Base-by-base conservation (phyloP, 176 grass and related monocot genomes). In the Poa annua region DNA sequence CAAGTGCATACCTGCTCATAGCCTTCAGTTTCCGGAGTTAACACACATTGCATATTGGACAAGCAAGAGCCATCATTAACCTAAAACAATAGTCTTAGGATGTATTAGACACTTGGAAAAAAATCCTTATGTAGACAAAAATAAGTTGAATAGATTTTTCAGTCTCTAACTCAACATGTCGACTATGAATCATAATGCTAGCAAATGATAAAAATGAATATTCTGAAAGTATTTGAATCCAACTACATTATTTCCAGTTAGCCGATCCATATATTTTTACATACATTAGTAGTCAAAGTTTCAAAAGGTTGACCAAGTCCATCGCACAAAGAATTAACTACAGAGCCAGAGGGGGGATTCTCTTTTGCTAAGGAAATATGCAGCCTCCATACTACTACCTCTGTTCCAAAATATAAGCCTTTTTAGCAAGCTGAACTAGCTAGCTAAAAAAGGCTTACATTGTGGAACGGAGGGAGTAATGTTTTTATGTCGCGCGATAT, bases 41-140 rank as follows among this genome's bases (percentile, higher is more conserved):
- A 88, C 39, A 98, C 92, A 75, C 96, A 95, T 91, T 98, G 96
- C 96, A 98, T 95, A 86, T 90, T 98, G 86, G 91, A 98, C 71
- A 98, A 85, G 85, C 96, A 98, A 55, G 96, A 98, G 26, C 96
- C 96, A 88, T 98, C 96, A 85, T 98, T 98, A 45, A 98, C 85
- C 96, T 98, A 86, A 68, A 88, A 88, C 19, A 84, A 82, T 73
- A 12, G 15, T 84, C 67, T 81, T 7, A 62, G 22, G 62, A 69
- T 49, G 9, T 35, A 56, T 72, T 66, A 80, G 50, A 76, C 32
- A 38, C 41, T 62, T 70, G 6, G 80, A 78, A 5, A 21, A 86
- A 42, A 62, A 32, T 63, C 15, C 13, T 1, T 32, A 2, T 19
- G 38, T 61, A 8, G 13, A 61, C 13, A 78, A 61, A 61, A 61